Evolutionary conservation across 2,329 filamentous ascomycete genomes (phyloP), one percentile per base, ranked within the genome.

Genomic region (Stagonosporopsis vannaccii): DNA sequence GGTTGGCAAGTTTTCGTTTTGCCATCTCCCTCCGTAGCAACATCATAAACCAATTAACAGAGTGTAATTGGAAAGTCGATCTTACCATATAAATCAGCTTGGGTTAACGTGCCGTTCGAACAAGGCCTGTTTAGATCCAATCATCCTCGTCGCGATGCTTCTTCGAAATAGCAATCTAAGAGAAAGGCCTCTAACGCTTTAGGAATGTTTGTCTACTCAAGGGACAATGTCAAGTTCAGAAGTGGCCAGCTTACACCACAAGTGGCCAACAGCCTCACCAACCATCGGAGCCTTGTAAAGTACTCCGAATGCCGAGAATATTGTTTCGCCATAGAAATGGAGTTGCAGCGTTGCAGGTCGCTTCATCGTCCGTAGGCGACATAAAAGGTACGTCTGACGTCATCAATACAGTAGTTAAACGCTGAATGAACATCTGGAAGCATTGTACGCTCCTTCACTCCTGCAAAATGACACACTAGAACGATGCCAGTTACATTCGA

Each of bases 401-500:
- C 35, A 37, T 37, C 35, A 7, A 37, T 11, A 12, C 17, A 11
- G n/a, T 37, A 20, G 35, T 20, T 20, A 6, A 13, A 20, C 5
- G 6, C 33, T 7, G 17, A 37, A 13, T 8, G 3, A 35, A 37
- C 17, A 20, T 37, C 17, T 37, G 20, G 35, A 19, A 9, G 17
- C 19, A 20, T 8, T 37, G 17, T 37, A 13, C 13, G 19, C 8
- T 37, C 3, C n/a, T 17, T 17, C 2, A 6, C 17, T 17, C n/a
- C n/a, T 35, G 7, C 33, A 36, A 37, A 7, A 19, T 13, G 12
- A 22, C 19, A 12, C 32, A 13, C 13, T 2, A 23, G 23, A 45
- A 6, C 12, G 15, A 51, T 51, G 48, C 30, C 48, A 17, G 48
- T 51, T 1, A 44, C 48, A 6, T 44, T 43, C 11, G 51, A 23